Evolutionary conservation across 2,329 filamentous ascomycete genomes (phyloP), one percentile per base, ranked within the genome.

Genomic region (Phialocephala sp.): DNA sequence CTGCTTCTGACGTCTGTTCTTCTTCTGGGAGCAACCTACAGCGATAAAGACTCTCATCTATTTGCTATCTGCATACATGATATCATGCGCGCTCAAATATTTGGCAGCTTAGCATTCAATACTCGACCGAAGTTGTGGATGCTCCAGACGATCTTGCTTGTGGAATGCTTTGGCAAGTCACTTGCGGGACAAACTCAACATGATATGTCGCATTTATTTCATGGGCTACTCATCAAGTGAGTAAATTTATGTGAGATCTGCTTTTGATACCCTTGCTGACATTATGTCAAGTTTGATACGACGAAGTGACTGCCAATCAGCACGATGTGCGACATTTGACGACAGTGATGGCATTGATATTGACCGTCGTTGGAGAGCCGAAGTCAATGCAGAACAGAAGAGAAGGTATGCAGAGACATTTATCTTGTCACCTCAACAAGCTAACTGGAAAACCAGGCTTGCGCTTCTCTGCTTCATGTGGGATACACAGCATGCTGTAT

Each of bases 121-220:
- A 79, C 86, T 0, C 81, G 83, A n/a, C 86, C 87, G 0, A 81
- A 85, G 24, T 76, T 89, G 0, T 89, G 86, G 87, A 82, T 87
- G 0, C 69, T 89, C 0, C 86, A 89, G 66, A 85, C 85, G 0
- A 87, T 89, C 39, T 75, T 89, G 9, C 76, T 89, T 0, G 85
- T 89, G 0, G 87, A 89, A 68, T 89, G 87, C 68, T 89, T 89
- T 63, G 87, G 87, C 2, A 89, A 89, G 72, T 87, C 84, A 43
- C 78, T 86, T 62, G 86, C 86, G 0, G 87, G 87, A 0, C 86
- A 41, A 8, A 85, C 85, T 58, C 86, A 89, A 69, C 85, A 88
- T 65, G 87, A 89, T 32, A 86, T 87, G 80, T 84, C 85, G 4
- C 87, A 89, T 70, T 75, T 89, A 0, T 89, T 85, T 69, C 83